phyloP scores from a whole-genome alignment of 495 filamentous ascomycete genomes.

The Melanomma pulvis-pyrius region DNA sequence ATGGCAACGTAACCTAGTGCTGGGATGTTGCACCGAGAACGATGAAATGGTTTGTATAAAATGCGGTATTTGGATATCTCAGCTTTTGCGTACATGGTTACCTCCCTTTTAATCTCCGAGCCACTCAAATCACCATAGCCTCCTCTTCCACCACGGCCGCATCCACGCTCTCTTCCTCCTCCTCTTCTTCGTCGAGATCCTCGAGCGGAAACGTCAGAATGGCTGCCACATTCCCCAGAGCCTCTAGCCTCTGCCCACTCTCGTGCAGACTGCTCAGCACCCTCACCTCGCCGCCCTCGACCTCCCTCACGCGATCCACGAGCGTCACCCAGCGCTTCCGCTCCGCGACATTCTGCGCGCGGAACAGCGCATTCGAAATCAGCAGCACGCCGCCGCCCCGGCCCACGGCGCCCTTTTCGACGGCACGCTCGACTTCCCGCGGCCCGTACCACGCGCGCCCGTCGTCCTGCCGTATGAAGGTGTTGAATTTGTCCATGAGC shows the following conservation, averaged over 20 bases:
- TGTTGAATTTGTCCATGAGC: slow-evolving; percentile 84
- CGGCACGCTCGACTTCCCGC: slow-evolving; percentile 79
- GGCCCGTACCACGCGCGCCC: slow-evolving; percentile 91
- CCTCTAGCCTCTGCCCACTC: slow-evolving; percentile 85
- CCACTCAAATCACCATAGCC: slow-evolving; percentile 31
- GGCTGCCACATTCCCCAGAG: slow-evolving; percentile 83
- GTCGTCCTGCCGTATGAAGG: slow-evolving; percentile 80
- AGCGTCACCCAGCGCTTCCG: slow-evolving; percentile 81
- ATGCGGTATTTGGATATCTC: background rate
- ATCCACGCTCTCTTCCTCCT: slow-evolving; percentile 51
- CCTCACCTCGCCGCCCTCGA: slow-evolving; percentile 81
- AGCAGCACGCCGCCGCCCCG: slow-evolving; percentile 80
- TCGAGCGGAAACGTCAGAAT: slow-evolving; percentile 86
- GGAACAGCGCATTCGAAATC: slow-evolving; percentile 82
- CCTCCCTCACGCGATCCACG: slow-evolving; percentile 86
- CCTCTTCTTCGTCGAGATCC: slow-evolving; percentile 70
- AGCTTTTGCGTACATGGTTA: background rate
- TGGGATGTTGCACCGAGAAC: too few species aligned
- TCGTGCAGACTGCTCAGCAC: slow-evolving; percentile 91
- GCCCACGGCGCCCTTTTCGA: slow-evolving; percentile 86
- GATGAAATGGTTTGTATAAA: background rate
- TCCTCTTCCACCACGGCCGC: background rate
- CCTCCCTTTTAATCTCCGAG: background rate
- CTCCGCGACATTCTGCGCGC: slow-evolving; percentile 77
- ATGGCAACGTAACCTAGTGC: too few species aligned